Evolutionary conservation across 257 asterid species (phyloP).

Genomic region (Apocynum venetum): DNA sequence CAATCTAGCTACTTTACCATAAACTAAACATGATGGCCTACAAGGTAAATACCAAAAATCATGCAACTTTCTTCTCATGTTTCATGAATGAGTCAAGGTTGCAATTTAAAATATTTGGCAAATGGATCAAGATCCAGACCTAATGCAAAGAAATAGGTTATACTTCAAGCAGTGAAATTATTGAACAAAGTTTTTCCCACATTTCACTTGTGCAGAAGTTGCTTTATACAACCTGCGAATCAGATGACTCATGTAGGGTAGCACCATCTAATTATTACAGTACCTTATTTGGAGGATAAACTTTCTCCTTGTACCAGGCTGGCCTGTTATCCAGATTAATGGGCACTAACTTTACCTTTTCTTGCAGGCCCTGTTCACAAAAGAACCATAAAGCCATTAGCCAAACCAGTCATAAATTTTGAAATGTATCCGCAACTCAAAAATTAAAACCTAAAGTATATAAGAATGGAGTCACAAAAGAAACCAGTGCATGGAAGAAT

Average conservation of each 20-base stretch:
- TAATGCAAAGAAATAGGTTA: background rate
- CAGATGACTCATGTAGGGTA: background rate
- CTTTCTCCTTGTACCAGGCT: slow-evolving; percentile 87
- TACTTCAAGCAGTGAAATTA: background rate
- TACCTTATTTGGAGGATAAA: slow-evolving; percentile 80
- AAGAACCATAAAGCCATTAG: background rate
- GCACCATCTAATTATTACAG: background rate
- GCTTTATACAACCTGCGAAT: background rate
- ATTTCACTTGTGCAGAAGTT: background rate
- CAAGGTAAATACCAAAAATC: background rate
- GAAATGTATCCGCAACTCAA: background rate
- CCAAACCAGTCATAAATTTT: background rate
- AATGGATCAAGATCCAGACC: background rate
- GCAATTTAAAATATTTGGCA: too few species aligned
- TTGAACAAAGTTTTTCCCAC: background rate
- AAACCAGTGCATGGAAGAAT: background rate
- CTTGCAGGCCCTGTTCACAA: slow-evolving; percentile 66
- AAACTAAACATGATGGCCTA: background rate
- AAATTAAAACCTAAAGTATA: background rate
- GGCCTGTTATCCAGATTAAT: slow-evolving; percentile 78
- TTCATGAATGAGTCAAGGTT: too few species aligned
- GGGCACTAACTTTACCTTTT: slow-evolving; percentile 59
- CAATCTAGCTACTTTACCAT: too few species aligned
- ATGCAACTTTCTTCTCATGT: too few species aligned
- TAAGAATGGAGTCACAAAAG: background rate